Evolutionary conservation across 768 basidiomycete genomes (phyloP).

Genomic region (Multifurca ochricompacta): DNA sequence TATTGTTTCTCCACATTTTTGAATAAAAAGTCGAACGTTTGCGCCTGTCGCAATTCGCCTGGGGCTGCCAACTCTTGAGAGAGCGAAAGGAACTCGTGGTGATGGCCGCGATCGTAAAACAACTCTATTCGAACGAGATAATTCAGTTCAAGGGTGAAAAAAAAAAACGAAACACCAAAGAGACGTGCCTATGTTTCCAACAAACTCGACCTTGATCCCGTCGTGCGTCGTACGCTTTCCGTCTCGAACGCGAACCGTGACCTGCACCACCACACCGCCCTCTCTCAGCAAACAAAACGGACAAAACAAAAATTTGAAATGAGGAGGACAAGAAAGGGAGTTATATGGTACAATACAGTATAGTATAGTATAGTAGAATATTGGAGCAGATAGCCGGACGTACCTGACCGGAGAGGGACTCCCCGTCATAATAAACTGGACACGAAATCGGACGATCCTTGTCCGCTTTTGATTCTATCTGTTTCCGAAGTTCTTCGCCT

Average conservation of each 20-base stretch:
- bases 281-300: no score
- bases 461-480: constrained; percentile 83
- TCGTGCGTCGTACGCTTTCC: constrained; percentile 92
- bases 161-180: neutral
- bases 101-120: constrained; percentile 96
- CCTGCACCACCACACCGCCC: constrained; percentile 34
- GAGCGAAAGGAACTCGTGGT: constrained; percentile 94
- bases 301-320: no score
- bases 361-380: no score
- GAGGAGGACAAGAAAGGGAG: neutral
- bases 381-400: constrained; percentile 16
- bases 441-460: constrained; percentile 80
- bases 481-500: constrained; percentile 80
- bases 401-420: constrained; percentile 84
- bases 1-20: constrained; percentile 99
- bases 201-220: constrained; percentile 96
- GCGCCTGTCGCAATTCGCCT: constrained; percentile 95
- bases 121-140: constrained; percentile 46
- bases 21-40: constrained; percentile 95
- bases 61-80: constrained; percentile 93
- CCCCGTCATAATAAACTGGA: constrained; percentile 95
- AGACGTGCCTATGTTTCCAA: constrained; percentile 82
- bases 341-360: neutral
- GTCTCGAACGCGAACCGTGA: constrained; percentile 81
- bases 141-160: neutral